Conservation (phyloP, 805 yeast genomes). For the Hermanozyma aechmeae region DNA sequence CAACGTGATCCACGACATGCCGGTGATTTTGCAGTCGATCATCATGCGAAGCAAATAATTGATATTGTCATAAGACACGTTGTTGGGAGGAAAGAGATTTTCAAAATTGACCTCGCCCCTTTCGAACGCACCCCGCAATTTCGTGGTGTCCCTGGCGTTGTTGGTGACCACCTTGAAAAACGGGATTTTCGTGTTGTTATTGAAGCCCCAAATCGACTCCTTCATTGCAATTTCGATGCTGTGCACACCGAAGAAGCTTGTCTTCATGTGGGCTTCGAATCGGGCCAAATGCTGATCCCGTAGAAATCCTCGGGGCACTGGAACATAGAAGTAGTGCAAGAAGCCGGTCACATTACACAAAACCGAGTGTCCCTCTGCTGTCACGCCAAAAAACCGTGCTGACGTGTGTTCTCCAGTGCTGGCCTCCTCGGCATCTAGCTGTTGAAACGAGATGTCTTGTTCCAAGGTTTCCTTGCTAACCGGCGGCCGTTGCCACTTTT, state of each 20-base stretch:
- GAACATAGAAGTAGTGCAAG: constrained; percentile 82
- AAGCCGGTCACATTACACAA: constrained; percentile 87
- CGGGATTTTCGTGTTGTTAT: constrained; percentile 67
- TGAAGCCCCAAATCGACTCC: constrained; percentile 91
- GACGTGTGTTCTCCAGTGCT: constrained; percentile 45
- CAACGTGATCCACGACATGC: constrained; percentile 95
- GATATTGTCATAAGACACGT: constrained; percentile 81
- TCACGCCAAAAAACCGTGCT: constrained; percentile 88
- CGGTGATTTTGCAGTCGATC: constrained; percentile 87
- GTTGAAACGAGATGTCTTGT: constrained; percentile 69
- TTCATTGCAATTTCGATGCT: constrained; percentile 58
- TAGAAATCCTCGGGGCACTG: constrained; percentile 75
- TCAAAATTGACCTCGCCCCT: constrained; percentile 65
- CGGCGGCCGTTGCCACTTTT: constrained; percentile 47
- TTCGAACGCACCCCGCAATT: constrained; percentile 74
- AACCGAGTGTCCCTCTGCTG: constrained; percentile 79
- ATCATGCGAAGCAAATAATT: constrained; percentile 78
- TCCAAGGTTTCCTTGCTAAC: constrained; percentile 36
- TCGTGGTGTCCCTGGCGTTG: constrained; percentile 58
- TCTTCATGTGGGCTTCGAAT: constrained; percentile 38
- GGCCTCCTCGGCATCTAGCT: constrained; percentile 89
- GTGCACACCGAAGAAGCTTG: constrained; percentile 47
- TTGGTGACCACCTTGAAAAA: constrained; percentile 67
- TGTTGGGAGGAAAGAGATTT: constrained; percentile 49
- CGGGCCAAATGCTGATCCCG: constrained; percentile 41